Evolutionary conservation across 306 rosid genomes (phyloP), one percentile per base, ranked within the genome.

Genomic region (Crataegus laevigata): DNA sequence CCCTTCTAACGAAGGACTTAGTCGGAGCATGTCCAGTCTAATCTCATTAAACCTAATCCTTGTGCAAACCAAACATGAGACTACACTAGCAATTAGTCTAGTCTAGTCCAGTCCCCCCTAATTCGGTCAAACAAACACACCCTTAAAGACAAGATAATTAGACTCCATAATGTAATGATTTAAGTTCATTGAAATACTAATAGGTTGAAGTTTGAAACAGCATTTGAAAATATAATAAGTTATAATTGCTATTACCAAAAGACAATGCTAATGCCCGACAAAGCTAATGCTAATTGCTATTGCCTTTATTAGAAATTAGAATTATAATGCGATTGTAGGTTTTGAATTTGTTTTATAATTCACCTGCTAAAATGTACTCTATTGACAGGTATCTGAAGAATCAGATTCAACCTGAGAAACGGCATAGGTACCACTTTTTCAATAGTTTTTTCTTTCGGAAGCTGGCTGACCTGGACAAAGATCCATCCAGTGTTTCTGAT

Each of bases 381-480:
- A 47, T 81, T 78, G 60, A 72, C 86, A 94, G 98, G 87, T 88
- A 91, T 82, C 79, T 94, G 79, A 89, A 91, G 88, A 91, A 85
- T 83, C 96, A 81, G 78, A 88, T 94, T 80, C 88, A 74, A 74
- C 84, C 84, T 26, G 83, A 88, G 87, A 89, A 94, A 67, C 87
- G 82, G 69, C 87, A 84, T 70, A 89, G 93, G 73, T 91, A 80
- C 83, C 94, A 94, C 86, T 94, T 94, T 75, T 94, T 91, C 76
- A 94, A 91, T 84, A 94, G 98, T 82, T 94, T 94, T 82, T 94
- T 94, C 98, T 94, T 94, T 69, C 87, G 97, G 66, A 94, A 94
- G 87, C 81, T 94, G 85, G 98, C 89, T 72, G 98, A 94, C 88
- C 81, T 94, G 83, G 98, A 94, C 87, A 94, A 94, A 84, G 96